Base-by-base conservation (phyloP, 2,329 filamentous ascomycete species). In the Blastomyces gilchristii region DNA sequence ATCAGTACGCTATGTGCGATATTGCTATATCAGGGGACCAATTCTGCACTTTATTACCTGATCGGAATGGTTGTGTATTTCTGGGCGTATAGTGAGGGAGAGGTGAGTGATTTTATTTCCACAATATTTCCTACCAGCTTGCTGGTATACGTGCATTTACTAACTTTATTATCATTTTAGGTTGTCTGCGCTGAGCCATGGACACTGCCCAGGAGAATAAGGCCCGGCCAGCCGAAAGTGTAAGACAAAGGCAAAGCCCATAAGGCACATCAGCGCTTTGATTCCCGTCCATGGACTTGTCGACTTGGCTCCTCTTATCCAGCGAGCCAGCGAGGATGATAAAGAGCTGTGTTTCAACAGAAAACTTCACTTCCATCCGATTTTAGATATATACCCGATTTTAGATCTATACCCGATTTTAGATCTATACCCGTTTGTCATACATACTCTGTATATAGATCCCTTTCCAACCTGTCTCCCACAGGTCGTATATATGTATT, bases 61-160 rank as follows among this genome's bases (percentile, higher is more conserved):
- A 84, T 97, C 66, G 93, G 88, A 25, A 87, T 95, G 78, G 81
- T 80, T 8, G 87, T 94, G 16, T 99, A 97, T 76, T 96, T 97
- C 71, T 97, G 92, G 92, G 94, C 90, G 0, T 97, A 95, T 71
- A 94, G 88, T 71, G 93, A 99, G 77, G 94, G 94, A 77, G 94
- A 99, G 87, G 92, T 96, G 77, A 73, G 88, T 80, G 68, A 1
- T 60, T 37, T 63, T 28, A 22, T 16, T n/a, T 41, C 28, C n/a
- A 31, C 39, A 50, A 31, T 28, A 18, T 22, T 34, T 41, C 39
- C 14, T 14, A 12, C 18, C 14, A 5, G 12, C 14, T 45, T 43
- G 39, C 56, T 18, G 11, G 11, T n/a, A 22, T 50, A 50, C 12
- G 11, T 6, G 4, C 22, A 28, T 52, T 52, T 31, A 34, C 57